A percentile compares a stretch with the other conserved stretches of the same genome.
Conservation (phyloP, 192 early-diverging fungal genomes). For the Coemansia sp. region DNA sequence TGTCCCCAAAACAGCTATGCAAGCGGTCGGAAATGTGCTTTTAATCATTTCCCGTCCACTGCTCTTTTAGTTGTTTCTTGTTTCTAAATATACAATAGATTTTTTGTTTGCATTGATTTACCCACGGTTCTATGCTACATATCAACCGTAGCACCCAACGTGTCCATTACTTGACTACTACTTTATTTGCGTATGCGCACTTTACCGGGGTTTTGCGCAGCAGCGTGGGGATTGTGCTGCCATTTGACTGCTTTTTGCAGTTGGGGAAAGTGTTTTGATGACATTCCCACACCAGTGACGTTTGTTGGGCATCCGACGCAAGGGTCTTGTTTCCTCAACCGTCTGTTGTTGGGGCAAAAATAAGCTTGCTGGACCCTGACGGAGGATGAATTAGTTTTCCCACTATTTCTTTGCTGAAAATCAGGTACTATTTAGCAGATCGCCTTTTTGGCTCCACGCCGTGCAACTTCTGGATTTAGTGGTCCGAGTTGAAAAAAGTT, state of each 20-base stretch:
- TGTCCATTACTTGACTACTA: no score
- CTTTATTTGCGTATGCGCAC: no score
- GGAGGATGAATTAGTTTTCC: not conserved
- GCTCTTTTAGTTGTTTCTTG: not conserved
- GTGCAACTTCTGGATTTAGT: slow-evolving; percentile 4
- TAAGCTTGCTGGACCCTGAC: no score
- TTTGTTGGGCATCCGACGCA: not conserved
- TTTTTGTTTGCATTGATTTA: not conserved
- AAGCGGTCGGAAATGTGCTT: no score
- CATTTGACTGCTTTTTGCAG: no score
- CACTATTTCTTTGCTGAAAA: not conserved
- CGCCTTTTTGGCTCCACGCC: not conserved
- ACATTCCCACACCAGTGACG: slow-evolving; percentile 2
- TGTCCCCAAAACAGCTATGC: not conserved
- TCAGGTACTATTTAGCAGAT: not conserved
- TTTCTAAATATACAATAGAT: slow-evolving; percentile 8
- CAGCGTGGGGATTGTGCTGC: no score
- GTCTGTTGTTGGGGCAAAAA: not conserved
- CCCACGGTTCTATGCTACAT: no score
- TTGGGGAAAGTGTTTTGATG: no score
- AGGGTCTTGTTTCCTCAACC: slow-evolving; percentile 8
- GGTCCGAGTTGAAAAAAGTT: not conserved
- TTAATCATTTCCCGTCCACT: no score
- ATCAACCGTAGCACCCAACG: no score
- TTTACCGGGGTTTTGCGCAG: no score